Evolutionary conservation across 1,139 yeast species (phyloP).

Genomic region (Zygoascus meyerae): DNA sequence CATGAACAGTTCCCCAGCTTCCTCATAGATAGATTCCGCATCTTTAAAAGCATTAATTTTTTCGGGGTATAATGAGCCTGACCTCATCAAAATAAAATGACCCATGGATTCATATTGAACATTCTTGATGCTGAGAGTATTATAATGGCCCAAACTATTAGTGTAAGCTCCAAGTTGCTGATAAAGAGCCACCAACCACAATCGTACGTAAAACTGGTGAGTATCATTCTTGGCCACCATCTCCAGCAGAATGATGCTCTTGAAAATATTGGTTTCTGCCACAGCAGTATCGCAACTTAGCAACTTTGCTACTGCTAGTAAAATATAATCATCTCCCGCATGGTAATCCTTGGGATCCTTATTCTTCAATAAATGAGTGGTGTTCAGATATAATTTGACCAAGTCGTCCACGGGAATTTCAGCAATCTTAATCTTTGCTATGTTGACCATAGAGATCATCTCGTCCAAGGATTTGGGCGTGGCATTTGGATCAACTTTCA

Average conservation of each 20-base stretch:
- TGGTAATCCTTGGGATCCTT: conserved; percentile 57
- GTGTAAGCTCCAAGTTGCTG: conserved; percentile 51
- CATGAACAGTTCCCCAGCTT: conserved; percentile 45
- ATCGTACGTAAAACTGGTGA: conserved; percentile 58
- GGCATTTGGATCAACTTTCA: conserved; percentile 13
- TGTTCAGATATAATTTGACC: conserved; percentile 36
- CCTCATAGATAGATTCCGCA: conserved; percentile 45
- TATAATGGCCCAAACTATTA: conserved; percentile 47
- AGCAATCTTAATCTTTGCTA: conserved; percentile 41
- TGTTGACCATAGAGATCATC: conserved; percentile 44
- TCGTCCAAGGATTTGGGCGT: conserved; percentile 21
- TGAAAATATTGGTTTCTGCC: conserved; percentile 22
- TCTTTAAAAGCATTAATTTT: conserved; percentile 20
- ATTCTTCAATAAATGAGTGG: conserved; percentile 30
- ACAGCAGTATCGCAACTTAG: conserved; percentile 13
- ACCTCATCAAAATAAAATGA: conserved; percentile 48
- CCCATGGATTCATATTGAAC: conserved; percentile 74
- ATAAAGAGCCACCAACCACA: conserved; percentile 69
- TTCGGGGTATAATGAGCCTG: conserved; percentile 39
- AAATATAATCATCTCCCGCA: conserved; percentile 57
- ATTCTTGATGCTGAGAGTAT: conserved; percentile 59
- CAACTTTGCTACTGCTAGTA: conserved; percentile 42
- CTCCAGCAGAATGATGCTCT: conserved; percentile 44
- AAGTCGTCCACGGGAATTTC: conserved; percentile 25
- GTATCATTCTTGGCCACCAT: conserved; percentile 45